Percentiles rank a stretch among this genome's conserved stretches.
These are phyloP conservation scores for Pholiota molesta DNA, from an alignment of 768 basidiomycete genomes.

Conservation along the genomic window DNA sequence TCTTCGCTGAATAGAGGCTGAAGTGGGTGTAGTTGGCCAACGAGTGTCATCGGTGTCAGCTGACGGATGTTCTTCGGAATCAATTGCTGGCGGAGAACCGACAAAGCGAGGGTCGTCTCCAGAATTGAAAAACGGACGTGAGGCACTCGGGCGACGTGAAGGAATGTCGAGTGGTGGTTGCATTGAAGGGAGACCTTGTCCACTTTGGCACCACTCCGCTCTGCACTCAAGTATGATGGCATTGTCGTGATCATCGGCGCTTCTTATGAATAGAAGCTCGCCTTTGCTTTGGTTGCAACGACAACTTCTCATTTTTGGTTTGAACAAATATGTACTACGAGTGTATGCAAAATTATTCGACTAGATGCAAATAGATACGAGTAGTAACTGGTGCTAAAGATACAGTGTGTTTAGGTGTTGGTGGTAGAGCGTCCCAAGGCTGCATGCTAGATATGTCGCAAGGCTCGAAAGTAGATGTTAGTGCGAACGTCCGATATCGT, in stretches of 20 bases:
- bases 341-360: slow-evolving; percentile 10
- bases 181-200: slow-evolving; percentile 4
- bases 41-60: not conserved
- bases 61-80: not conserved
- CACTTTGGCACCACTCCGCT: not conserved
- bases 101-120: slow-evolving; percentile 15
- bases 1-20: slow-evolving; percentile 13
- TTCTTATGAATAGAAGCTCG: no score
- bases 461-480: slow-evolving; percentile 1
- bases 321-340: slow-evolving; percentile 9
- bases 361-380: slow-evolving; percentile 11
- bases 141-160: slow-evolving; percentile 7
- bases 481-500: slow-evolving; percentile 18
- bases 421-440: slow-evolving; percentile 14
- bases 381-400: slow-evolving; percentile 17
- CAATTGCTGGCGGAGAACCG: slow-evolving; percentile 15
- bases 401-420: slow-evolving; percentile 18
- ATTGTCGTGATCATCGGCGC: not conserved
- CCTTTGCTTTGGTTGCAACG: not conserved
- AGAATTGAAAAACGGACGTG: slow-evolving; percentile 4
- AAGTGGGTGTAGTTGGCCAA: slow-evolving; percentile 7
- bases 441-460: slow-evolving; percentile 3
- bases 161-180: slow-evolving; percentile 19
- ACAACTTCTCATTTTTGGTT: not conserved
- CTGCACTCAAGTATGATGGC: not conserved